These are phyloP conservation scores for Endocarpon pusillum DNA, from an alignment of 495 filamentous ascomycete genomes.

Conservation along the genomic window DNA sequence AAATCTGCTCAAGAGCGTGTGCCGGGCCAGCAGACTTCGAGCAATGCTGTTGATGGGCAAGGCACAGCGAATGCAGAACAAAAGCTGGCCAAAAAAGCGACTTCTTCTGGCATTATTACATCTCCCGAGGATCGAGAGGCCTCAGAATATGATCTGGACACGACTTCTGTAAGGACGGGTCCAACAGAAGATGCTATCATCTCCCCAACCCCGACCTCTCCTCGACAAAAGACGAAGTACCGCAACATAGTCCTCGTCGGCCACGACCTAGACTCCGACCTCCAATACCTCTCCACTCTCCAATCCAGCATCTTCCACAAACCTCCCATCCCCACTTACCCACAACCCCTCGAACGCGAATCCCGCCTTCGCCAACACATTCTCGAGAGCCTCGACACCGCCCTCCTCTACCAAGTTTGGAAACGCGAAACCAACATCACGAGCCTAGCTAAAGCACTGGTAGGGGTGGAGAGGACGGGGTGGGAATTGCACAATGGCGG, in stretches of 20 bases:
- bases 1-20: neutral
- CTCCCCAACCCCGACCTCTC: neutral
- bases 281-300: conserved; percentile 41
- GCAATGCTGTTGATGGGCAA: neutral
- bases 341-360: conserved; percentile 1
- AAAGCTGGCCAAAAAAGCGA: neutral
- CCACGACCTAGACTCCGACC: conserved; percentile 49
- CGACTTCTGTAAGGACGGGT: neutral
- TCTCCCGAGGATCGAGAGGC: too few relatives aligned
- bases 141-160: neutral
- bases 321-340: neutral
- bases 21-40: neutral
- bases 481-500: conserved; percentile 75
- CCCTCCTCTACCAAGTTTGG: conserved; percentile 43
- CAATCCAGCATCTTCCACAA: conserved; percentile 27
- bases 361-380: conserved; percentile 26
- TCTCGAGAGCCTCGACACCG: conserved; percentile 53
- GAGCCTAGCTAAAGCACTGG: conserved; percentile 42
- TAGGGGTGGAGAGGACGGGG: conserved; percentile 39
- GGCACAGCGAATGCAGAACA: neutral
- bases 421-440: conserved; percentile 28
- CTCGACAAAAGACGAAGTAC: conserved; percentile 3
- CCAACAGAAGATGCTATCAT: neutral
- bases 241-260: conserved; percentile 65
- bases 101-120: neutral